Percentiles rank a stretch among this genome's conserved stretches.
Evolutionary conservation across 2,329 filamentous ascomycete genomes (phyloP).

Genomic region (Claviceps maximensis): DNA sequence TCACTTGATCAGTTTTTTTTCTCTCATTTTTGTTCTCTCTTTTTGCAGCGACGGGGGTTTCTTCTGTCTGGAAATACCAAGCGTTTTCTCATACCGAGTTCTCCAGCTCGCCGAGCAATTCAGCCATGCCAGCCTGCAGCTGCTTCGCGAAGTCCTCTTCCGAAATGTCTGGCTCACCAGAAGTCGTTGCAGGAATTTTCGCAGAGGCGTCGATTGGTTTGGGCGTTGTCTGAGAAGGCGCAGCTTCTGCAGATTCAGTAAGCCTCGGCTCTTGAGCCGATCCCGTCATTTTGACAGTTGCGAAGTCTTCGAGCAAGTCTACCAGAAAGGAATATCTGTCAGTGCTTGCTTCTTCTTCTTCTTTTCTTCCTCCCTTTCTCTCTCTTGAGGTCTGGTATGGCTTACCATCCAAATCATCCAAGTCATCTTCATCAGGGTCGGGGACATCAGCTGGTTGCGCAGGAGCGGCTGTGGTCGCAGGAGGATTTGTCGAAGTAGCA

Average conservation of each 20-base stretch:
- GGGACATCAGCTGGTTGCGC: constrained; percentile 37
- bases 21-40: neutral
- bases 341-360: constrained; percentile 1
- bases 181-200: constrained; percentile 9
- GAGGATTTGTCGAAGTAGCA: constrained; percentile 10
- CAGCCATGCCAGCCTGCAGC: constrained; percentile 82
- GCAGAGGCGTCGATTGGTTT: constrained; percentile 17
- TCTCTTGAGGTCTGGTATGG: neutral
- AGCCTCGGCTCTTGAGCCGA: constrained; percentile 8
- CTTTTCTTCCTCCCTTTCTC: too few relatives aligned
- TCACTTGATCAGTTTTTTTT: neutral
- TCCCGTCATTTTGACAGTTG: constrained; percentile 40
- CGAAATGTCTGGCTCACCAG: constrained; percentile 31
- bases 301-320: constrained; percentile 93
- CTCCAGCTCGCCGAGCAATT: constrained; percentile 60
- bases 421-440: constrained; percentile 84
- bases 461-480: constrained; percentile 4
- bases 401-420: constrained; percentile 81
- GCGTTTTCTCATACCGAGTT: constrained; percentile 32
- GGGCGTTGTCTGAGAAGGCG: constrained; percentile 20
- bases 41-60: too few relatives aligned
- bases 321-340: neutral
- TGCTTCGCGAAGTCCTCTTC: constrained; percentile 74
- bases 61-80: neutral
- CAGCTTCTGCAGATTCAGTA: constrained; percentile 11